A percentile compares a stretch with the other conserved stretches of the same genome.
Conservation (phyloP, 106 monocot species). For the Dioscorea dumetorum region DNA sequence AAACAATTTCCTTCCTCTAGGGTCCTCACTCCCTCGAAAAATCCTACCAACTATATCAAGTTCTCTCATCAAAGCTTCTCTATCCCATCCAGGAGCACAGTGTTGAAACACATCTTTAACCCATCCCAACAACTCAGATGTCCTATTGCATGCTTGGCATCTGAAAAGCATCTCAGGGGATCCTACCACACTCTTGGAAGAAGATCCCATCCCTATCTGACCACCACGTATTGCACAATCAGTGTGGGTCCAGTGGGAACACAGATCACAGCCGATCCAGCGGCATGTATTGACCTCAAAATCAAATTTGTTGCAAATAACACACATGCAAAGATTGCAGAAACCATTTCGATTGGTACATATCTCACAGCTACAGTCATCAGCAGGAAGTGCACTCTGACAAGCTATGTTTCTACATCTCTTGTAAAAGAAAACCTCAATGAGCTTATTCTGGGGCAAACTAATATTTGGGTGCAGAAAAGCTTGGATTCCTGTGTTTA, state of each 20-base stretch:
- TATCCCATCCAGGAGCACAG: constrained; percentile 81
- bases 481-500: constrained; percentile 93
- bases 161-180: constrained; percentile 86
- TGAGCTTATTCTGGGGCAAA: constrained; percentile 60
- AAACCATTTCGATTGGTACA: constrained; percentile 79
- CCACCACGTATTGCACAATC: constrained; percentile 89
- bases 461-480: constrained; percentile 86
- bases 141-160: constrained; percentile 90
- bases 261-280: constrained; percentile 97
- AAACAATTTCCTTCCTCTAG: constrained; percentile 72
- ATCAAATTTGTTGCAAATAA: constrained; percentile 94
- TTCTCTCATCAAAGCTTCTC: constrained; percentile 65
- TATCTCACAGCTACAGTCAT: constrained; percentile 78
- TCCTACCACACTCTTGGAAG: constrained; percentile 32
- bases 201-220: constrained; percentile 69
- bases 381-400: constrained; percentile 76
- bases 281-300: constrained; percentile 99
- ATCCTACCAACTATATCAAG: constrained; percentile 86
- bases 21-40: constrained; percentile 76
- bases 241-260: constrained; percentile 97
- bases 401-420: constrained; percentile 97
- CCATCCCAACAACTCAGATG: constrained; percentile 89
- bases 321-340: constrained; percentile 98
- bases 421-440: constrained; percentile 87
- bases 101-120: constrained; percentile 98